Base-by-base conservation (phyloP, 2,329 filamentous ascomycete genomes). In the Chalaropsis ovoidea region DNA sequence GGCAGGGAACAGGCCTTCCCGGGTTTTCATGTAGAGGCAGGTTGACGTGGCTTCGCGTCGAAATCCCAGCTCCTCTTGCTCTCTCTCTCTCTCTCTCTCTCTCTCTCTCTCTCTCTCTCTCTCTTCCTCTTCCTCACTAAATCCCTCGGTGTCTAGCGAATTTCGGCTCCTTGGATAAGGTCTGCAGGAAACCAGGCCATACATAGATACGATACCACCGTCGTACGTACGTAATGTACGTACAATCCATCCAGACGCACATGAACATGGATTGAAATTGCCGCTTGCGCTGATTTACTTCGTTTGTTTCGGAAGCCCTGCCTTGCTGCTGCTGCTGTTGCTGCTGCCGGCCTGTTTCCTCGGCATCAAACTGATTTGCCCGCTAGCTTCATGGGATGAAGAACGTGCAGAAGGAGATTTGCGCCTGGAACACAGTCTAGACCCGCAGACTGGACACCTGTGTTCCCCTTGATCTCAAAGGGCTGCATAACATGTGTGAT, bases 11-110 rank as follows among this genome's bases (percentile, higher is more conserved):
- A 56, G 52, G 52, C 52, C 52, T 35, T 35, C 11, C 22, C 52
- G 52, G 27, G 52, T 39, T 35, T 35, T 27, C 52, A 35, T 56
- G 52, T 56, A 8, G 11, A 56, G 52, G 24, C 52, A 56, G 31
- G 52, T 56, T 56, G 52, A 56, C 52, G 52, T 56, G 52, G 52
- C 52, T 56, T 56, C 52, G 52, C 27, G 52, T 56, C 31, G 52
- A 35, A 56, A 56, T 56, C 52, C 52, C 52, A 39, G 8, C 52
- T 56, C 15, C 52, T 39, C 17, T 35, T 35, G n/a, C 17, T 17
- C 27, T 56, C 27, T n/a, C 52, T 27, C 52, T 17, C 22, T 19
- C 49, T 17, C 52, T 56, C 27, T n/a, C 31, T 56, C 52, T 35
- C 22, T 35, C 52, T 35, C 27, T 31, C 52, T 56, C 15, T 15